These are phyloP conservation scores for Stemphylium lycopersici DNA, from an alignment of 2,329 filamentous ascomycete genomes.

Conservation along the genomic window DNA sequence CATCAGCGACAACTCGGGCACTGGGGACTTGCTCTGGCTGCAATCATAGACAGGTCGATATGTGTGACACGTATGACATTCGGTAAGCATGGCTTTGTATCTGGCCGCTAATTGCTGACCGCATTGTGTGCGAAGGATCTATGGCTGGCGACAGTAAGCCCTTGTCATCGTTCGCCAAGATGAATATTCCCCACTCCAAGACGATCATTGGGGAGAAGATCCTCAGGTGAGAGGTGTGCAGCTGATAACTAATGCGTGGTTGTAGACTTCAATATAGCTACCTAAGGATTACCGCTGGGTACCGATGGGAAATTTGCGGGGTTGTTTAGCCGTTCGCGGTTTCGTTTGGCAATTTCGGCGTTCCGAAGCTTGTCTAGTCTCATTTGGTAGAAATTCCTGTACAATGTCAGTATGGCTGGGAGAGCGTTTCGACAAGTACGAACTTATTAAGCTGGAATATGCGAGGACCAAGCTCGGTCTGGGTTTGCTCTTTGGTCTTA, in stretches of 20 bases:
- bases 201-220: constrained; percentile 5
- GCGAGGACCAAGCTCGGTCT: constrained; percentile 71
- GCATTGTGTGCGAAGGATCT: constrained; percentile 30
- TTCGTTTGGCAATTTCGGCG: constrained; percentile 78
- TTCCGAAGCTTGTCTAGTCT: constrained; percentile 79
- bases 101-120: constrained; percentile 44
- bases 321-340: constrained; percentile 78
- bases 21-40: background rate
- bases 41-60: background rate
- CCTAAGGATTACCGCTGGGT: constrained; percentile 64
- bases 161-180: constrained; percentile 24
- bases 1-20: background rate
- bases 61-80: constrained; percentile 8
- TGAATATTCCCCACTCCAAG: constrained; percentile 14
- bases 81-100: constrained; percentile 20
- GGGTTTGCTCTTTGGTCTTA: constrained; percentile 52
- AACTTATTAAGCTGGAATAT: constrained; percentile 86
- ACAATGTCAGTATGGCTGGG: background rate
- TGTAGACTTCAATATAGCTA: background rate
- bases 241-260: background rate
- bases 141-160: constrained; percentile 30
- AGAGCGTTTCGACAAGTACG: background rate
- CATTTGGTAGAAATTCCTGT: constrained; percentile 83
- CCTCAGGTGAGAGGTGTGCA: background rate
- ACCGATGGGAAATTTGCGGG: constrained; percentile 85